Percentiles rank a stretch among this genome's conserved stretches.
phyloP scores from a whole-genome alignment of 2,329 filamentous ascomycete species.

The Colletotrichum graminicola region DNA sequence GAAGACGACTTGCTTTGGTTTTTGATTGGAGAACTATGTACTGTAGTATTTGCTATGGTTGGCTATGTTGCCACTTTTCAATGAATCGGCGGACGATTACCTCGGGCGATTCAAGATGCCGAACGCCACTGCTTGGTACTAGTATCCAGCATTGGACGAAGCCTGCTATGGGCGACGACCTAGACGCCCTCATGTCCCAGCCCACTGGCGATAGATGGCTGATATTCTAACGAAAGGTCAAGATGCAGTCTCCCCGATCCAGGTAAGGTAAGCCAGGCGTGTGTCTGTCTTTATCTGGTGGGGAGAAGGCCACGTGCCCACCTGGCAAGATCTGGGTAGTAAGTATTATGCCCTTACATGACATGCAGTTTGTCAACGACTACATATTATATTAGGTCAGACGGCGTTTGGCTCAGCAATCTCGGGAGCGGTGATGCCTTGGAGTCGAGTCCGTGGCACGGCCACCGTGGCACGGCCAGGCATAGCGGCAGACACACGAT shows the following conservation, averaged over 20 bases:
- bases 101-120: background rate
- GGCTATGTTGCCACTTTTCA: background rate
- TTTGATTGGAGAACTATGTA: background rate
- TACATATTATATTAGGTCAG: background rate
- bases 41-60: background rate
- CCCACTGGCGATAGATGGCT: background rate
- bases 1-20: background rate
- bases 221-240: background rate
- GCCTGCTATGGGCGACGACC: background rate
- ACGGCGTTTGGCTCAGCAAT: background rate
- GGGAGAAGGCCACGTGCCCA: constrained; percentile 6
- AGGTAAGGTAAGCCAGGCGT: background rate
- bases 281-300: background rate
- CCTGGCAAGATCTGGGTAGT: background rate
- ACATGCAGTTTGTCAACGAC: background rate
- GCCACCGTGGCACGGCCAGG: constrained; percentile 13
- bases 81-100: background rate
- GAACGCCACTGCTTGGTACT: background rate
- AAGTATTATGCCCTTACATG: no score
- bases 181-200: background rate
- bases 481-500: background rate
- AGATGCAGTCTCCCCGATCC: background rate
- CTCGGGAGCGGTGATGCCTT: constrained; percentile 6
- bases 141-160: background rate
- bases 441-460: constrained; percentile 11